These are phyloP conservation scores for Periconia sp. DNA, from an alignment of 2,329 filamentous ascomycete genomes.

Conservation along the genomic window DNA sequence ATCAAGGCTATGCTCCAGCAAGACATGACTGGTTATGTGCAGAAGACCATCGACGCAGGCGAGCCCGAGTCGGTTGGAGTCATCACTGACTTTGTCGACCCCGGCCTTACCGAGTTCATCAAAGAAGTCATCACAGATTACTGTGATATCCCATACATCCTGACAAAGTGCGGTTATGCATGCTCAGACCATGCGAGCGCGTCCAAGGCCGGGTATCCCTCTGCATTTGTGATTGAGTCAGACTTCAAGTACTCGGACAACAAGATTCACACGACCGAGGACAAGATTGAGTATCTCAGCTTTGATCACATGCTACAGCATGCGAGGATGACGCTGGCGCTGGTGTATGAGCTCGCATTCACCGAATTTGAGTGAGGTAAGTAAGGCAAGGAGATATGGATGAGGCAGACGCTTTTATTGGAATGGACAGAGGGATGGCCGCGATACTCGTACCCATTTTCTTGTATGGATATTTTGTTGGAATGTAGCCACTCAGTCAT, in stretches of 20 bases:
- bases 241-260: slow-evolving; percentile 69
- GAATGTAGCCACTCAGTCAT: not conserved
- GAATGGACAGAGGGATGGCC: not conserved
- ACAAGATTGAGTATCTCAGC: slow-evolving; percentile 73
- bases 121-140: slow-evolving; percentile 87
- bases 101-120: slow-evolving; percentile 83
- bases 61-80: slow-evolving; percentile 86
- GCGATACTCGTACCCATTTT: too few species aligned
- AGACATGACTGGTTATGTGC: slow-evolving; percentile 87
- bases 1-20: slow-evolving; percentile 98
- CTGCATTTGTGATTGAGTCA: slow-evolving; percentile 78
- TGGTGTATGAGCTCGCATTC: slow-evolving; percentile 85
- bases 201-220: slow-evolving; percentile 75
- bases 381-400: not conserved
- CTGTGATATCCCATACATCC: slow-evolving; percentile 84
- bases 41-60: slow-evolving; percentile 82
- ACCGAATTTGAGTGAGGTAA: slow-evolving; percentile 66
- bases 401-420: not conserved
- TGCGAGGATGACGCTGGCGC: slow-evolving; percentile 79
- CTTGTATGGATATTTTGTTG: not conserved
- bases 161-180: slow-evolving; percentile 89
- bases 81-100: slow-evolving; percentile 89
- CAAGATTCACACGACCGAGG: slow-evolving; percentile 73
- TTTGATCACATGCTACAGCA: slow-evolving; percentile 95
- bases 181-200: slow-evolving; percentile 78